Base-by-base conservation (phyloP, 495 filamentous ascomycete species). In the Sporormia fimetaria region DNA sequence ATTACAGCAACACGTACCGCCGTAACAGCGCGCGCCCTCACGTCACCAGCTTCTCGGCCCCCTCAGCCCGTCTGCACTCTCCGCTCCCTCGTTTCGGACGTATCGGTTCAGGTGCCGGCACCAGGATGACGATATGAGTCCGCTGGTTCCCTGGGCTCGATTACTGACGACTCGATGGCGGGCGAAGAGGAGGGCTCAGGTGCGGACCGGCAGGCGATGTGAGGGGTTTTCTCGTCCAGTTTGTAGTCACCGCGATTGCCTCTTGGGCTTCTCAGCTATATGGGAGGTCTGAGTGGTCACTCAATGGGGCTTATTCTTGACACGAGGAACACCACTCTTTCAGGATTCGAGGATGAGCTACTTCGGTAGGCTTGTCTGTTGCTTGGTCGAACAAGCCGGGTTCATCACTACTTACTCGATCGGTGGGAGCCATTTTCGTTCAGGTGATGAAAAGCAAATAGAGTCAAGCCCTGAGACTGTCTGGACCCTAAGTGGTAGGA, bases 221-320 rank as follows among this genome's bases (percentile, higher is more conserved):
- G 42, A 55, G 66, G 71, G n/a, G 70, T 68, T 60, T 64, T 71
- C 87, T 94, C 83, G 88, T 95, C 88, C 76, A 68, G 76, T 66
- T 83, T 60, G 69, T 75, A 95, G 90, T 81, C 76, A 98, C 95
- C n/a, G 88, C 87, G 90, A 95, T 95, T 94, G 84, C 83, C 71
- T 60, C 57, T 21, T 9, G 33, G 34, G 18, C 15, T 30, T 18
- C 21, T 10, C 47, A 27, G 37, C 34, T 27, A 54, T 38, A 46
- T 33, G 35, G 27, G 22, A 16, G 37, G 47, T 11, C 9, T 24
- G 43, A 37, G 30, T 58, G 75, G 83, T 92, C 87, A 95, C 90
- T 93, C 85, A 86, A 98, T 94, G 90, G 90, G 90, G 90, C 90
- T 94, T 85, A 98, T 94, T 95, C 85, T 94, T 83, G 90, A 83